Evolutionary conservation across 2,329 filamentous ascomycete genomes (phyloP).

Genomic region (Trichophyton benhamiae): DNA sequence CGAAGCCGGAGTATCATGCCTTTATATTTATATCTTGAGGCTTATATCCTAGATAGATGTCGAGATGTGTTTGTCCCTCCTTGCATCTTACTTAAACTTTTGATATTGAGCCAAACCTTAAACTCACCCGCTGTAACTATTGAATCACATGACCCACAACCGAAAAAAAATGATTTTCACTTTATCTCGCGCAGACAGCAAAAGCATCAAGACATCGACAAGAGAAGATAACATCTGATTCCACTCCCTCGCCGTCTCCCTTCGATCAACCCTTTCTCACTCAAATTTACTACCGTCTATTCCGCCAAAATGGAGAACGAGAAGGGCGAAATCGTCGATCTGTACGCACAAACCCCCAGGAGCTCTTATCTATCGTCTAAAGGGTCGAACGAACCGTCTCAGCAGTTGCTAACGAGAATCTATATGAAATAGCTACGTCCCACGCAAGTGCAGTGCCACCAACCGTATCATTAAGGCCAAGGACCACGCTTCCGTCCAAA

Average conservation of each 20-base stretch:
- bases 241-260: not conserved
- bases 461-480: conserved; percentile 99
- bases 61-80: not conserved
- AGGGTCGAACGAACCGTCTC: not conserved
- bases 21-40: not conserved
- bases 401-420: conserved; percentile 1
- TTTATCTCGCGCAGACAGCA: conserved; percentile 6
- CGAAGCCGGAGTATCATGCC: not conserved
- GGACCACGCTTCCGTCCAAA: conserved; percentile 97
- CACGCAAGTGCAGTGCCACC: conserved; percentile 96
- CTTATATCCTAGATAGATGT: not conserved
- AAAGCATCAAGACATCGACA: conserved; percentile 2
- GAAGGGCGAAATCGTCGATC: conserved; percentile 98
- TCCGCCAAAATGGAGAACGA: conserved; percentile 94
- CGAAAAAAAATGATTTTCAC: conserved; percentile 7
- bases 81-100: not conserved
- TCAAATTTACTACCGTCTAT: conserved; percentile 19
- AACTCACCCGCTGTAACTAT: not conserved
- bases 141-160: conserved; percentile 17
- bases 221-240: not conserved
- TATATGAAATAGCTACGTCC: conserved; percentile 61
- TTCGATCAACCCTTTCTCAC: conserved; percentile 6
- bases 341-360: conserved; percentile 48
- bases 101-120: conserved; percentile 1
- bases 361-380: not conserved